Evolutionary conservation across 129 eudicot species (phyloP), one percentile per base, ranked within the genome.

Genomic region (Centrapalus pauciflorus): DNA sequence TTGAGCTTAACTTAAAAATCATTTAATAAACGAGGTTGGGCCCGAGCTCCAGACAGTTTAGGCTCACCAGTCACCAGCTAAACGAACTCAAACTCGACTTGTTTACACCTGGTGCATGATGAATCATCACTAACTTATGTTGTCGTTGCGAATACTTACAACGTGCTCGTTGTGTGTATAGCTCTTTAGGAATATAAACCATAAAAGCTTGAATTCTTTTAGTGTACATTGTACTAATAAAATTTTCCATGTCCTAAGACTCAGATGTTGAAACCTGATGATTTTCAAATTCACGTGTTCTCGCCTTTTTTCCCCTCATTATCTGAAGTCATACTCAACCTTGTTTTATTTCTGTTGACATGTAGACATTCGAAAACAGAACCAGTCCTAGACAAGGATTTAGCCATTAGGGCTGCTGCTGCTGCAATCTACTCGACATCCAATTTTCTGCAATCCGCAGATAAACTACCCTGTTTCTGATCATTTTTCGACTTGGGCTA

Each of bases 391-490:
- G 93, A 87, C 35, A 76, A 76, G 61, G 81, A 73, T 40, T 68
- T 87, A 66, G 83, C 93, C 14, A 75, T 90, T 6, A 67, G 78
- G 58, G 96, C 96, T 7, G 97, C 97, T 64, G 97, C 97, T 7
- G 93, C 97, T 78, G 88, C 96, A 32, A 82, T 90, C 13, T 90
- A 87, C 60, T 84, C 97, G 32, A 90, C 97, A 13, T 87, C 93
- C 81, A 84, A 82, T 76, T 84, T 80, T 45, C 34, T 79, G 70
- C 83, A 77, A 48, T 69, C 94, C 0, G 61, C 20, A 80, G 90
- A 83, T 71, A 84, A 87, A 55, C 64, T 69, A 29, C 83, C 90
- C 26, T 81, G 87, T 76, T 80, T 77, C 76, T 85, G 75, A 84
- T 64, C 49, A 24, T 49, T 46, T 59, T 56, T 66, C 8, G 54